These are phyloP conservation scores for Chrysanthemum lavandulifolium DNA, from an alignment of 129 eudicot species.

Conservation along the genomic window DNA sequence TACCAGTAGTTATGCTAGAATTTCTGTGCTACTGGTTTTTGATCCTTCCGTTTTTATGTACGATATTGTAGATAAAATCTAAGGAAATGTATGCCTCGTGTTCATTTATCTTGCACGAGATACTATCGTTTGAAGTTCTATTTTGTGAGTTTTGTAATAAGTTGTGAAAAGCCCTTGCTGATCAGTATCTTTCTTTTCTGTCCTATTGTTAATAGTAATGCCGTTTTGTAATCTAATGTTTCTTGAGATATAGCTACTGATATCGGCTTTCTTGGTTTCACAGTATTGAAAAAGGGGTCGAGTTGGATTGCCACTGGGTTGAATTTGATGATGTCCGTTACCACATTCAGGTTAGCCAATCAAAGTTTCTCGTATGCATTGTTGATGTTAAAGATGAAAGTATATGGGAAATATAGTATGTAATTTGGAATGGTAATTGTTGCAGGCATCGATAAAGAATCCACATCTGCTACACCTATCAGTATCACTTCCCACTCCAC, in stretches of 20 bases:
- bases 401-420: constrained; percentile 8
- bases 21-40: no score
- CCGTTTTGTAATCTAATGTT: no score
- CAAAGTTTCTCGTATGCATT: background rate
- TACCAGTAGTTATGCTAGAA: no score
- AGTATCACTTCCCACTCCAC: constrained; percentile 80
- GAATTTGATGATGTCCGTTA: constrained; percentile 95
- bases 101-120: no score
- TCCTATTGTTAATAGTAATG: no score
- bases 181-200: no score
- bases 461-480: constrained; percentile 70
- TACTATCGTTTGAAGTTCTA: no score
- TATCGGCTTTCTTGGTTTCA: constrained; percentile 17
- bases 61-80: no score
- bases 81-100: no score
- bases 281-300: constrained; percentile 96
- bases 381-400: background rate
- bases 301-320: constrained; percentile 90
- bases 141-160: no score
- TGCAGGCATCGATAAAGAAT: constrained; percentile 86
- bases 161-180: no score
- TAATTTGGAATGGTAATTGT: background rate
- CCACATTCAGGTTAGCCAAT: constrained; percentile 80
- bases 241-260: constrained; percentile 21
- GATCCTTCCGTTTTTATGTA: no score